Conservation (phyloP, 2,329 filamentous ascomycete species). For the Cytospora schulzeri region DNA sequence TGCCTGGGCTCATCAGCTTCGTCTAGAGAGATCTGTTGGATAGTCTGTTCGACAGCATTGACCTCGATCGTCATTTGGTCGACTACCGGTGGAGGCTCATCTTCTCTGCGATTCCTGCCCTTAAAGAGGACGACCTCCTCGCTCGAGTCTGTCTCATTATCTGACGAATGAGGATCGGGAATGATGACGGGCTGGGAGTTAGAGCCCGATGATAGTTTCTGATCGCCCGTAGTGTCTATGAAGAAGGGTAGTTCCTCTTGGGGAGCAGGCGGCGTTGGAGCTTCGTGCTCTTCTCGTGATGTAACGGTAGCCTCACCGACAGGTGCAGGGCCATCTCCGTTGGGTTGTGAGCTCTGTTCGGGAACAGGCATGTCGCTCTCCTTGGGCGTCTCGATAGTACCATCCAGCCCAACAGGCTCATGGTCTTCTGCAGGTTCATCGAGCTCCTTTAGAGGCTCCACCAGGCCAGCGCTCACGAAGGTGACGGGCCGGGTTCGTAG, state of each 20-base stretch:
- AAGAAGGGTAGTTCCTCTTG: conserved; percentile 36
- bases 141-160: conserved; percentile 55
- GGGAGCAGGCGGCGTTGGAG: not conserved
- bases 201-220: conserved; percentile 26
- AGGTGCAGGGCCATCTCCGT: not conserved
- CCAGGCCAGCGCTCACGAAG: conserved; percentile 57
- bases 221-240: conserved; percentile 42
- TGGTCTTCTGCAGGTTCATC: conserved; percentile 30
- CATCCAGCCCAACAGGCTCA: not conserved
- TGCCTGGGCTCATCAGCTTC: conserved; percentile 4
- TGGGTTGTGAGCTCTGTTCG: not conserved
- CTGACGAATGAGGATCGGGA: conserved; percentile 29
- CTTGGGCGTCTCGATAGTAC: not conserved
- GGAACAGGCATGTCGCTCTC: not conserved
- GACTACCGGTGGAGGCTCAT: conserved; percentile 19
- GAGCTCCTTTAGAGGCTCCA: conserved; percentile 50
- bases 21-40: conserved; percentile 22
- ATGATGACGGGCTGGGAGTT: conserved; percentile 24
- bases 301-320: conserved; percentile 19
- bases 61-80: conserved; percentile 33
- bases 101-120: conserved; percentile 33
- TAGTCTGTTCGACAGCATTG: conserved; percentile 22
- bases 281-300: not conserved
- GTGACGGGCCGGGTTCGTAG: conserved; percentile 52
- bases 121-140: conserved; percentile 74